These are phyloP conservation scores for Bolboschoenus planiculmis DNA, from an alignment of 176 grass and related monocot species.

Conservation along the genomic window DNA sequence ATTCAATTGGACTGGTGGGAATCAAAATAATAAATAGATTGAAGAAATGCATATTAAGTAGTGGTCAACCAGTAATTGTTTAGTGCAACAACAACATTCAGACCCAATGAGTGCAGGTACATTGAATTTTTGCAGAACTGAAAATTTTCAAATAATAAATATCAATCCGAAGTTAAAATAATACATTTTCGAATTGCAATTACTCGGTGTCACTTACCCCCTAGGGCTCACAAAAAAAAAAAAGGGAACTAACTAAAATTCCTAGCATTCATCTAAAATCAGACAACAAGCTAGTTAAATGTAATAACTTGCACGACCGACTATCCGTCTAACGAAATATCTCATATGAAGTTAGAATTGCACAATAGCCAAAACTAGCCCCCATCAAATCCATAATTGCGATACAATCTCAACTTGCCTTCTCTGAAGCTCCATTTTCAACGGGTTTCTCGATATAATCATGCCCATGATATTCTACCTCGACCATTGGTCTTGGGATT, in stretches of 20 bases:
- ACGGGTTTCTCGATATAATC: constrained; percentile 47
- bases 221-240: neutral
- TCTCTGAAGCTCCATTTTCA: constrained; percentile 67
- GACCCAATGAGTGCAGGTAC: neutral
- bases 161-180: neutral
- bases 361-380: neutral
- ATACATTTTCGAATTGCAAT: neutral
- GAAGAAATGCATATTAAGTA: too few relatives aligned
- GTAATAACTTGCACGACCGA: neutral
- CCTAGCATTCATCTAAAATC: neutral
- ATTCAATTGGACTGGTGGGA: neutral
- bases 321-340: neutral
- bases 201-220: neutral
- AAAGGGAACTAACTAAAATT: neutral
- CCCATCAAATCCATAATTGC: neutral
- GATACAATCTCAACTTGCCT: constrained; percentile 22
- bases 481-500: constrained; percentile 54
- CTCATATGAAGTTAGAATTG: constrained; percentile 1
- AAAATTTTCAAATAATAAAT: neutral
- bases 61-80: too few relatives aligned
- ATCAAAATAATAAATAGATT: neutral
- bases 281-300: neutral
- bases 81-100: too few relatives aligned
- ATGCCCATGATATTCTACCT: constrained; percentile 50
- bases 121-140: neutral